Evolutionary conservation across 768 basidiomycete genomes (phyloP), one percentile per base, ranked within the genome.

Genomic region (Suillus alpinus): DNA sequence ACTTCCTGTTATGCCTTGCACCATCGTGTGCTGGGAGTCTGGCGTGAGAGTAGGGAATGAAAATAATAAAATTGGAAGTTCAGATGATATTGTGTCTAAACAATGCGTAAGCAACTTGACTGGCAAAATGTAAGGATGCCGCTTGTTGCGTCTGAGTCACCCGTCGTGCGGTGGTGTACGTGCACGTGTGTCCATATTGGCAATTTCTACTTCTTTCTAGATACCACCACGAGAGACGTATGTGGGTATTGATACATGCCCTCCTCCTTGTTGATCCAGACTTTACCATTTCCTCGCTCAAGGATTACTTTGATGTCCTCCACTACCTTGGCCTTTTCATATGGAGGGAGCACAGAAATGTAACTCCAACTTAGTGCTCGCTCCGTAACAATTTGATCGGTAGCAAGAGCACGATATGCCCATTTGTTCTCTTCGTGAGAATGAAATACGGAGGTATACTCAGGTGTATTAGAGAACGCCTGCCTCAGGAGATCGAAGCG

Each of bases 331-430:
- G 72, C 71, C 72, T 83, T 88, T 66, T 86, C 81, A 20, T 81
- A 80, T 2, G 81, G 82, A 2, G 81, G 75, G 39, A 89, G 77
- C 23, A 88, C 73, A 0, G 88, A 81, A 50, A 95, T 85, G 72
- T 95, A 97, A 65, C 92, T 94, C 78, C 95, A 96, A 75, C 87
- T 93, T 61, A 79, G 78, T 1, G 86, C 86, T 55, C 94, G 78
- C 56, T 92, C 79, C 40, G 91, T 74, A 6, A 81, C 85, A 18
- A 77, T 77, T 10, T 89, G 78, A 34, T 80, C 75, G 1, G 84
- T 86, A 0, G 83, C 79, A 6, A 78, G 77, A 10, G 89, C 70
- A 4, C 72, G 66, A 67, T 87, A 86, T 0, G 68, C 59, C 80
- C 84, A 89, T 34, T 73, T 67, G 62, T 80, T 77, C 68, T 91